Evolutionary conservation across 768 basidiomycete genomes (phyloP).

Genomic region (Megacollybia marginata): DNA sequence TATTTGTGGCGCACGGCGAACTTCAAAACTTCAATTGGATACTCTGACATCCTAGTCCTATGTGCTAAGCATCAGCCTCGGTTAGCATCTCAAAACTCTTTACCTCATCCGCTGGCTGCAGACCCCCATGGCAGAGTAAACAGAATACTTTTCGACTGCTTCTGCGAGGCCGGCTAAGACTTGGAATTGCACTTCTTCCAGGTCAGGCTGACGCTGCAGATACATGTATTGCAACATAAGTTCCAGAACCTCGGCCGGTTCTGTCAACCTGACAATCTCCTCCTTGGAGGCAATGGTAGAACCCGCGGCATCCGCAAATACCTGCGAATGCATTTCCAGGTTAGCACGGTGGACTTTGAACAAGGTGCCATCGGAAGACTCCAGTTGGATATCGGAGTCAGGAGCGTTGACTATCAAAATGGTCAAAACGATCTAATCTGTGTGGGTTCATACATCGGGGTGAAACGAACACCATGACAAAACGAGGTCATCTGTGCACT

Average conservation of each 20-base stretch:
- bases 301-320: background rate
- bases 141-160: slow-evolving; percentile 17
- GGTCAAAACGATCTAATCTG: too few species aligned
- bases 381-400: background rate
- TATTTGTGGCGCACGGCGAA: slow-evolving; percentile 8
- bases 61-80: background rate
- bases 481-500: too few species aligned
- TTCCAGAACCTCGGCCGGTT: slow-evolving; percentile 12
- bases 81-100: background rate
- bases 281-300: background rate
- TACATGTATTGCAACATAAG: slow-evolving; percentile 16
- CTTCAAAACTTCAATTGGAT: slow-evolving; percentile 6
- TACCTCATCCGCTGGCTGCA: slow-evolving; percentile 9
- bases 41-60: background rate
- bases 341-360: background rate
- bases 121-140: slow-evolving; percentile 9
- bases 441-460: too few species aligned
- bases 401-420: background rate
- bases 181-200: slow-evolving; percentile 7
- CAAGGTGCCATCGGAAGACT: background rate
- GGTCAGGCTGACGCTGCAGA: slow-evolving; percentile 12
- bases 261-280: slow-evolving; percentile 10
- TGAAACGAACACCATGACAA: too few species aligned
- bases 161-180: slow-evolving; percentile 10
- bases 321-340: background rate